Percentiles rank a stretch among this genome's conserved stretches.
Conservation (phyloP, 78 protist species). For the Dictyostelium firmibasis region DNA sequence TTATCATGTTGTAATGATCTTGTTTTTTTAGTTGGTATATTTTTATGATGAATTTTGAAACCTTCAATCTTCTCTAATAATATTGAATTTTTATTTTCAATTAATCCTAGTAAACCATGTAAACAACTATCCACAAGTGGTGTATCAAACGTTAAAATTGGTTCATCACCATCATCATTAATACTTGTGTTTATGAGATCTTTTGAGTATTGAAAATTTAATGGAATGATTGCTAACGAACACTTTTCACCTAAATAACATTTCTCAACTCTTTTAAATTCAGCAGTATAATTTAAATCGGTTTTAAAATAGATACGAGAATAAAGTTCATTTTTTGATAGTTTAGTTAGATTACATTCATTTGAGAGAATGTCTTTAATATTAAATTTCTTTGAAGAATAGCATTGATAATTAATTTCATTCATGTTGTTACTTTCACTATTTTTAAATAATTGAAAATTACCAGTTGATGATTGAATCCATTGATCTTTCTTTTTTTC, state of each 20-base stretch:
- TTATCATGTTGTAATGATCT: not conserved
- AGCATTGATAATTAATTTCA: no score
- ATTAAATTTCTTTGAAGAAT: not conserved
- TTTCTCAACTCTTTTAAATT: not conserved
- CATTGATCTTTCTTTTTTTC: not conserved
- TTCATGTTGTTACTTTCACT: no score
- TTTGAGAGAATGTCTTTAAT: not conserved
- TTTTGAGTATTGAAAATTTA: no score
- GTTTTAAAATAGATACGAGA: not conserved
- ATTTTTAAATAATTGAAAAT: not conserved
- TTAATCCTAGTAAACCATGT: no score
- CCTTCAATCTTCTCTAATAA: not conserved
- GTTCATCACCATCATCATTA: no score
- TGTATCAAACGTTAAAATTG: not conserved
- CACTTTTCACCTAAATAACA: not conserved
- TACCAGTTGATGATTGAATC: not conserved
- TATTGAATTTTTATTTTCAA: not conserved
- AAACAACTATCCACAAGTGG: no score
- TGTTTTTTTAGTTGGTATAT: not conserved
- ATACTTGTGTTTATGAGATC: no score
- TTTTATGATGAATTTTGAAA: not conserved
- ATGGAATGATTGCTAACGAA: not conserved
- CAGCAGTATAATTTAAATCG: not conserved
- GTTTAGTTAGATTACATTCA: not conserved
- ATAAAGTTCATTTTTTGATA: not conserved